A percentile compares a stretch with the other conserved stretches of the same genome.
Evolutionary conservation across 768 basidiomycete genomes (phyloP).

Genomic region (Boletus rex-veris): DNA sequence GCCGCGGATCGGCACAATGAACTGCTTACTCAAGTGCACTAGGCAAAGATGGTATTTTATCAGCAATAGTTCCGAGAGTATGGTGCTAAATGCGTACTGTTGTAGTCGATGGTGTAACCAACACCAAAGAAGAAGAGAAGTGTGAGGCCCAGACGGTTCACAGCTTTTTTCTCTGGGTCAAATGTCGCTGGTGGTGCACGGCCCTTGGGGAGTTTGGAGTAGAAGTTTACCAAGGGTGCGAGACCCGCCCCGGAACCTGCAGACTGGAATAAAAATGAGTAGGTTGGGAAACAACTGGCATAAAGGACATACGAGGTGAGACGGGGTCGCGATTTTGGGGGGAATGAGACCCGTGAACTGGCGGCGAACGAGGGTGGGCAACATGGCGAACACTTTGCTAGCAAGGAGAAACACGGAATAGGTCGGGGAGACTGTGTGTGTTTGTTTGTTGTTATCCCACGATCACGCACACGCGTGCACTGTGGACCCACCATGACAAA

Average conservation of each 20-base stretch:
- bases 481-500: constrained; percentile 12
- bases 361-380: constrained; percentile 79
- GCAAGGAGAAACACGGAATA: no score
- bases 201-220: constrained; percentile 95
- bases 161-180: constrained; percentile 82
- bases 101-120: constrained; percentile 86
- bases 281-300: not conserved
- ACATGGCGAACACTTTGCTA: constrained; percentile 50
- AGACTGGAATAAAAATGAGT: constrained; percentile 46
- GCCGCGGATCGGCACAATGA: not conserved
- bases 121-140: constrained; percentile 55
- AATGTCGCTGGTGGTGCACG: constrained; percentile 54
- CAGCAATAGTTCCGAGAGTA: constrained; percentile 4
- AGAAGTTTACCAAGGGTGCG: constrained; percentile 86
- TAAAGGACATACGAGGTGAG: constrained; percentile 60
- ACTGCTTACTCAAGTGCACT: constrained; percentile 82
- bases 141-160: constrained; percentile 47
- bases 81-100: constrained; percentile 55
- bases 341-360: constrained; percentile 84
- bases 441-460: constrained; percentile 19
- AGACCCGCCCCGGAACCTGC: constrained; percentile 80
- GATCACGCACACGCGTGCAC: constrained; percentile 5
- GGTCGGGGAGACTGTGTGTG: constrained; percentile 18
- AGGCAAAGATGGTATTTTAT: constrained; percentile 9
- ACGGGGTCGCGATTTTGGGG: constrained; percentile 92